Evolutionary conservation across 176 grass and related monocot genomes (phyloP).

Genomic region (Aechmea fasciata): DNA sequence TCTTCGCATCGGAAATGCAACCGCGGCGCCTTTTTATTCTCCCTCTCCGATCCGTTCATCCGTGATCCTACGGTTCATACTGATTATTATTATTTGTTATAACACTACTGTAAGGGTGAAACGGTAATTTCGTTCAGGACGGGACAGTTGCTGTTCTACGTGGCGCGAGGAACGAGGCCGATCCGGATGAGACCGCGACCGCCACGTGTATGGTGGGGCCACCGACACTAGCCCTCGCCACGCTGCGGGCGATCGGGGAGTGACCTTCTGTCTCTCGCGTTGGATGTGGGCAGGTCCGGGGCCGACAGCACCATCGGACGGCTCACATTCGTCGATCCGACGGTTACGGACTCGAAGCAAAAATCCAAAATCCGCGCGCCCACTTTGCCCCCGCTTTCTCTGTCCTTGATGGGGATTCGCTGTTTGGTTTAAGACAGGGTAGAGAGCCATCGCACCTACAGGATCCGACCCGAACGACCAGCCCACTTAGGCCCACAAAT

Average conservation of each 20-base stretch:
- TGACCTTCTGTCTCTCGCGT: background rate
- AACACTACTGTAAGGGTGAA: background rate
- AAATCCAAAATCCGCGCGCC: background rate
- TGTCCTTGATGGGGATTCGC: background rate
- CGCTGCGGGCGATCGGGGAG: background rate
- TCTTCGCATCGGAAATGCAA: slow-evolving; percentile 18
- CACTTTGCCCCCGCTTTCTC: background rate
- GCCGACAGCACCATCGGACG: background rate
- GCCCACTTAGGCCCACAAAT: background rate
- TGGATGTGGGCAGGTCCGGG: background rate
- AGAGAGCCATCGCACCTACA: background rate
- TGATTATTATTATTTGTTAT: background rate
- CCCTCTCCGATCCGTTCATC: background rate
- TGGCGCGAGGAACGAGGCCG: background rate
- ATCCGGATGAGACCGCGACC: background rate
- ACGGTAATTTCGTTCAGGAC: background rate
- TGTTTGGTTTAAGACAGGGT: background rate
- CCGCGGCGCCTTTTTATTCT: background rate
- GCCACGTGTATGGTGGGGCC: slow-evolving; percentile 4
- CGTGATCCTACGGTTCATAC: background rate
- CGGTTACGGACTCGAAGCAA: background rate
- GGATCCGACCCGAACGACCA: too few relatives aligned
- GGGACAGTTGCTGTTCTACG: background rate
- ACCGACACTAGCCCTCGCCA: background rate
- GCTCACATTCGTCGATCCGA: background rate